phyloP scores from a whole-genome alignment of 1,284 basidiomycete genomes.

The Moesziomyces sp. region DNA sequence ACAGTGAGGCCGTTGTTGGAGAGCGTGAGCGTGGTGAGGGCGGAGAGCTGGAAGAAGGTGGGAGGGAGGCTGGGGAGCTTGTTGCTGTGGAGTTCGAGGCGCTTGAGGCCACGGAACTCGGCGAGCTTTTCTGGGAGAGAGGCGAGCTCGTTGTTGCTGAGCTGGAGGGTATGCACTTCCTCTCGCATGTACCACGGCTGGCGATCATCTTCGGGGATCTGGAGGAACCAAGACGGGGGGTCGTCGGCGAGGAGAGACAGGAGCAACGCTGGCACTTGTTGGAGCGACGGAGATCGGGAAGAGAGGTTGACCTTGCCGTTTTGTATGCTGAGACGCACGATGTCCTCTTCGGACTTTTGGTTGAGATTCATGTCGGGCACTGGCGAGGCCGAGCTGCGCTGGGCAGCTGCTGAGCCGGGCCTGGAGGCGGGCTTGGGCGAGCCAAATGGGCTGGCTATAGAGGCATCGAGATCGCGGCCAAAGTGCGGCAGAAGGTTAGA shows the following conservation, averaged over 20 bases:
- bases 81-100: constrained; percentile 61
- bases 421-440: constrained; percentile 40
- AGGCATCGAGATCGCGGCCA: constrained; percentile 39
- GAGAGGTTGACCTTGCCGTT: constrained; percentile 54
- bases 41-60: constrained; percentile 42
- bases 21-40: constrained; percentile 55
- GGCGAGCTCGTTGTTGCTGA: constrained; percentile 52
- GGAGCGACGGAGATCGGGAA: constrained; percentile 47
- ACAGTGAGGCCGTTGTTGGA: constrained; percentile 52
- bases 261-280: constrained; percentile 34
- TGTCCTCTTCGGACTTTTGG: constrained; percentile 40
- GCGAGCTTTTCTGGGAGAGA: constrained; percentile 48
- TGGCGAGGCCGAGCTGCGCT: constrained; percentile 5
- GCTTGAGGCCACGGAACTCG: constrained; percentile 48
- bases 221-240: constrained; percentile 50
- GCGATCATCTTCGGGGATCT: constrained; percentile 44
- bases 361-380: constrained; percentile 20
- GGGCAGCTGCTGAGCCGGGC: constrained; percentile 1
- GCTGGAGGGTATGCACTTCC: constrained; percentile 47
- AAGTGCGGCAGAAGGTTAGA: constrained; percentile 19
- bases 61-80: constrained; percentile 44
- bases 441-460: constrained; percentile 49
- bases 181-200: constrained; percentile 57
- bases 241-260: constrained; percentile 54
- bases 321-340: constrained; percentile 38